A percentile compares a stretch with the other conserved stretches of the same genome.
These are phyloP conservation scores for Vicia sativa DNA, from an alignment of 306 rosid genomes.

Conservation along the genomic window DNA sequence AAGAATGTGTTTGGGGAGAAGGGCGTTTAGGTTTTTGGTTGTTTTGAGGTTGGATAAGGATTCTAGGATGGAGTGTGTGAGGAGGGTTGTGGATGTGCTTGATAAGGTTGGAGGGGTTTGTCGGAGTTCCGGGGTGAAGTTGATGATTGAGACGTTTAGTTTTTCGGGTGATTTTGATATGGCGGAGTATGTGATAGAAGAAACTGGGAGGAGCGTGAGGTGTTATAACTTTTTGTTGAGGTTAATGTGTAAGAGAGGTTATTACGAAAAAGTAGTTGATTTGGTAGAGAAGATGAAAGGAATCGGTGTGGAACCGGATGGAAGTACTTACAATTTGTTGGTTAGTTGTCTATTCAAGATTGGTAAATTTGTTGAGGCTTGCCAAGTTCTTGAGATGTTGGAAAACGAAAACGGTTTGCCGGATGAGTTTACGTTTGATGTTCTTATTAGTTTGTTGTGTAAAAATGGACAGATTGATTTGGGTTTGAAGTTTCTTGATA, in stretches of 20 bases:
- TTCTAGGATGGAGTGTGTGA: constrained; percentile 41
- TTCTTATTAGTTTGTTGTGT: constrained; percentile 52
- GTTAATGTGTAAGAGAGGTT: constrained; percentile 53
- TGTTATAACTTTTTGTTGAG: constrained; percentile 59
- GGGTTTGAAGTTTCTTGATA: constrained; percentile 55
- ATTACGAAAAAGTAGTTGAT: constrained; percentile 51
- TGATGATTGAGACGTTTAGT: constrained; percentile 64
- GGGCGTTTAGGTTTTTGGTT: constrained; percentile 64
- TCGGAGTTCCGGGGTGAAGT: constrained; percentile 53
- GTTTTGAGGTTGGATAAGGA: constrained; percentile 39
- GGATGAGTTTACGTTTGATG: constrained; percentile 54
- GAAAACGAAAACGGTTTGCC: constrained; percentile 46
- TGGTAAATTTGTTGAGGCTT: constrained; percentile 51
- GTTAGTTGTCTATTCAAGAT: constrained; percentile 58
- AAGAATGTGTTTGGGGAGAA: constrained; percentile 35
- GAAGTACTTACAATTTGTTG: constrained; percentile 48
- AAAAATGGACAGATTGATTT: constrained; percentile 45
- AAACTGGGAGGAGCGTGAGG: constrained; percentile 41
- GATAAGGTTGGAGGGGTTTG: constrained; percentile 66
- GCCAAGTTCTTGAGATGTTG: constrained; percentile 50
- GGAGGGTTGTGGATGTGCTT: constrained; percentile 49
- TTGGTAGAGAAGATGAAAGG: constrained; percentile 60
- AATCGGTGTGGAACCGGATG: constrained; percentile 47
- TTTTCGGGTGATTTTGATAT: constrained; percentile 47
- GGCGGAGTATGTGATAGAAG: constrained; percentile 57